These are phyloP conservation scores for Trichoderma reesei DNA, from an alignment of 495 filamentous ascomycete species.

Conservation along the genomic window DNA sequence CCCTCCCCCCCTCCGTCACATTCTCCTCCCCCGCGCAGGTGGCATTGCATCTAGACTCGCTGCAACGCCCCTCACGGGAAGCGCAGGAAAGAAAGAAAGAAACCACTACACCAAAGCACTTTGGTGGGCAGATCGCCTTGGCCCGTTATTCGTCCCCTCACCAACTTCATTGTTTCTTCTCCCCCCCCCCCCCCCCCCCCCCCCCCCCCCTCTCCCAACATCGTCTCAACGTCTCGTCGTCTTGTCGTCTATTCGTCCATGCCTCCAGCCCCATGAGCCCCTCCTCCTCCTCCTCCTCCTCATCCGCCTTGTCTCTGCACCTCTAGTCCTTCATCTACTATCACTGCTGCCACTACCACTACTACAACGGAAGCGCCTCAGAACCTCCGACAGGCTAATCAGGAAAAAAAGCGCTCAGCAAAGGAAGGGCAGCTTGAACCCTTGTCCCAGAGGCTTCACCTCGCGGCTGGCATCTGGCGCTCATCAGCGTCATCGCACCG, in stretches of 20 bases:
- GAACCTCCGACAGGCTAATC: not conserved
- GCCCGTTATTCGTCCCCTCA: not conserved
- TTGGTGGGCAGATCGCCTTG: not conserved
- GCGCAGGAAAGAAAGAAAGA: not conserved
- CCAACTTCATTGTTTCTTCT: too few species aligned
- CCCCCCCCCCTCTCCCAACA: not conserved
- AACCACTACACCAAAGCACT: not conserved
- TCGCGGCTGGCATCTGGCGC: not conserved
- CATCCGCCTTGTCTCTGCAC: too few species aligned
- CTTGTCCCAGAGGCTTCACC: not conserved
- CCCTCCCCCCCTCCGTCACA: slow-evolving; percentile 5
- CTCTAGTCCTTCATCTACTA: too few species aligned
- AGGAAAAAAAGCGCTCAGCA: not conserved
- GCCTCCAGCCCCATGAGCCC: too few species aligned
- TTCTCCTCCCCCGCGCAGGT: not conserved
- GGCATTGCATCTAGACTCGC: slow-evolving; percentile 1
- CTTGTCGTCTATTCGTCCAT: too few species aligned
- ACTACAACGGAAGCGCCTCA: too few species aligned
- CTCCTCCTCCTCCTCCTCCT: too few species aligned
- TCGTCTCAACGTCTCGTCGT: too few species aligned
- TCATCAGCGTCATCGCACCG: slow-evolving; percentile 6
- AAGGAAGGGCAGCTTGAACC: too few species aligned
- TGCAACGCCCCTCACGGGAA: not conserved
- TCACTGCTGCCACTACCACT: too few species aligned
- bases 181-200: not conserved